phyloP scores from a whole-genome alignment of 768 basidiomycete genomes.

The Suillus weaverae region DNA sequence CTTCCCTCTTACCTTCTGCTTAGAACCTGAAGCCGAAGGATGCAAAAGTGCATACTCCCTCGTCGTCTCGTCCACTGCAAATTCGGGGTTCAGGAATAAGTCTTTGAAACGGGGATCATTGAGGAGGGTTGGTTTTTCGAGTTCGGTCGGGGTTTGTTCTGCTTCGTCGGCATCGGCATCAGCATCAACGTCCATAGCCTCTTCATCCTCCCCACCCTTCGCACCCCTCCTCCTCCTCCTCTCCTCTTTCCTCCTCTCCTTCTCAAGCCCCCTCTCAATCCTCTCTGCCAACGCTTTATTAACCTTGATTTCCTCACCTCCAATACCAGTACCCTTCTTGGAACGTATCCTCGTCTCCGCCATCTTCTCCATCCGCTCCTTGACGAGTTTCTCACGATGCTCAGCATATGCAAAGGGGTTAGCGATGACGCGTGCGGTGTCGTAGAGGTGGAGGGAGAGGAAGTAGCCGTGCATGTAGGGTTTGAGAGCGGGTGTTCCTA shows the following conservation, averaged over 20 bases:
- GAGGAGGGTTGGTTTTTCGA: slow-evolving; percentile 52
- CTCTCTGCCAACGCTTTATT: slow-evolving; percentile 88
- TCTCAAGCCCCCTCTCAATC: slow-evolving; percentile 66
- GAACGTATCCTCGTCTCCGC: slow-evolving; percentile 90
- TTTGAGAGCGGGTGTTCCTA: slow-evolving; percentile 93
- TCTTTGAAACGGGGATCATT: slow-evolving; percentile 87
- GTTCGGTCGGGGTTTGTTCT: slow-evolving; percentile 13
- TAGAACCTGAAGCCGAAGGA: slow-evolving; percentile 62
- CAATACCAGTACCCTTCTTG: slow-evolving; percentile 48
- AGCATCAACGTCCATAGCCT: slow-evolving; percentile 28
- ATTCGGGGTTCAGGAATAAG: slow-evolving; percentile 90
- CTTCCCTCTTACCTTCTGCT: slow-evolving; percentile 45
- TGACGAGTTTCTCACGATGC: slow-evolving; percentile 84
- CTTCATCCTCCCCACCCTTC: slow-evolving; percentile 27
- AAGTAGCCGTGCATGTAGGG: slow-evolving; percentile 99
- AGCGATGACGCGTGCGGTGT: slow-evolving; percentile 91
- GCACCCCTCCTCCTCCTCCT: slow-evolving; percentile 49
- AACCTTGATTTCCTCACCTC: slow-evolving; percentile 61
- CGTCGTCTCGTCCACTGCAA: slow-evolving; percentile 84
- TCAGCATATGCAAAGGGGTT: slow-evolving; percentile 97
- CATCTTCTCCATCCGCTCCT: slow-evolving; percentile 90
- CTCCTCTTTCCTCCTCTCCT: slow-evolving; percentile 54
- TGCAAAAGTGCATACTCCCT: slow-evolving; percentile 93
- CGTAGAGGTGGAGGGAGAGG: slow-evolving; percentile 92
- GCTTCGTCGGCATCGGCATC: slow-evolving; percentile 20